A percentile compares a stretch with the other conserved stretches of the same genome.
Evolutionary conservation across 768 basidiomycete species (phyloP).

Genomic region (Kwoniella sp.): DNA sequence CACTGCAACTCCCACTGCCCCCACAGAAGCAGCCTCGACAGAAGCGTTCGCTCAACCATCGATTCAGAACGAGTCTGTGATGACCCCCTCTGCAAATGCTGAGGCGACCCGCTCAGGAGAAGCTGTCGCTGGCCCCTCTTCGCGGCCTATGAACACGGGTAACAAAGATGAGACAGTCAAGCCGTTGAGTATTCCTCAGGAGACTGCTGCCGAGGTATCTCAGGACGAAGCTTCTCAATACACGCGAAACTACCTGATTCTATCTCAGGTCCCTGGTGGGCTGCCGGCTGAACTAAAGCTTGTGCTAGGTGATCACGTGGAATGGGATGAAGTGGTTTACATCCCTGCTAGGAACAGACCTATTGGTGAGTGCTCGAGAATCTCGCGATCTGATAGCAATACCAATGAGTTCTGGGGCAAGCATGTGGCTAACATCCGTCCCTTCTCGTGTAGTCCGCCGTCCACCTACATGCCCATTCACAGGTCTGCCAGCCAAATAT

Average conservation of each 20-base stretch:
- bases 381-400: not conserved
- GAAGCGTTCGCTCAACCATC: too few species aligned
- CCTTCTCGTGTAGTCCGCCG: conserved; percentile 77
- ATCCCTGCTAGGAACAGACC: conserved; percentile 44
- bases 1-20: too few species aligned
- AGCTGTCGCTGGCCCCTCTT: too few species aligned
- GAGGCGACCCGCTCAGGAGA: too few species aligned
- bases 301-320: conserved; percentile 80
- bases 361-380: conserved; percentile 26
- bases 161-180: not conserved
- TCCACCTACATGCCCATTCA: conserved; percentile 70
- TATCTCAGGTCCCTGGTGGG: conserved; percentile 50
- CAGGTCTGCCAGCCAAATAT: conserved; percentile 75
- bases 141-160: not conserved
- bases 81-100: not conserved
- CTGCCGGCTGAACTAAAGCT: conserved; percentile 69
- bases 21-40: too few species aligned
- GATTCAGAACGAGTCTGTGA: not conserved
- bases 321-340: conserved; percentile 58
- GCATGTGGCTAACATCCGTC: too few species aligned
- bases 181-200: not conserved
- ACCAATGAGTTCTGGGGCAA: not conserved
- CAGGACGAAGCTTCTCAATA: conserved; percentile 24
- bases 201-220: not conserved
- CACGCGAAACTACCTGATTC: conserved; percentile 51